A percentile compares a stretch with the other conserved stretches of the same genome.
These are phyloP conservation scores for Gilbertella persicaria DNA, from an alignment of 371 early-diverging fungal species.

Conservation along the genomic window DNA sequence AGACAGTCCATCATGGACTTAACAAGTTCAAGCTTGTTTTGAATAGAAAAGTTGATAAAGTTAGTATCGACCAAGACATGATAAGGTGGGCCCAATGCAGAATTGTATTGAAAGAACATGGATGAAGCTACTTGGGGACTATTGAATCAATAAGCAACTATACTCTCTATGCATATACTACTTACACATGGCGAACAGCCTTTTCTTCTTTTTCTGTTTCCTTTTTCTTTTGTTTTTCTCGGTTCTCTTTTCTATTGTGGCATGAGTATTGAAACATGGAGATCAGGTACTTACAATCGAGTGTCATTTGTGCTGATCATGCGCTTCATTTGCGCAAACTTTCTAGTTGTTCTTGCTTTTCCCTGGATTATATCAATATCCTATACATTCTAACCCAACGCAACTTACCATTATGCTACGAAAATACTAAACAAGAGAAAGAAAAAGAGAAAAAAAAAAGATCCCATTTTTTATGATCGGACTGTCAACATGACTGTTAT, in stretches of 20 bases:
- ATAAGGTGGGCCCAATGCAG: conserved; percentile 98
- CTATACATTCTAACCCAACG: no score
- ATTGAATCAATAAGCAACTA: conserved; percentile 4
- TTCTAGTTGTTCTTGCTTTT: conserved; percentile 89
- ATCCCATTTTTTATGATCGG: not conserved
- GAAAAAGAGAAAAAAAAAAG: not conserved
- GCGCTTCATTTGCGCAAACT: conserved; percentile 93
- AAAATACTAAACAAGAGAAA: not conserved
- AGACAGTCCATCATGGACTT: conserved; percentile 99
- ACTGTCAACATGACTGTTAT: not conserved
- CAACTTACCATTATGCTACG: not conserved
- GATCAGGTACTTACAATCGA: conserved; percentile 69
- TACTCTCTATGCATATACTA: not conserved
- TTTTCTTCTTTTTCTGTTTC: conserved; percentile 70
- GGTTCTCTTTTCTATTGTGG: conserved; percentile 67
- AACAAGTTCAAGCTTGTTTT: conserved; percentile 97
- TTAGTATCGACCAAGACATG: conserved; percentile 99
- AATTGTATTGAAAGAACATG: conserved; percentile 97
- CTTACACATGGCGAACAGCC: conserved; percentile 81
- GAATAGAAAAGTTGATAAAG: conserved; percentile 99
- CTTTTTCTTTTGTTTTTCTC: conserved; percentile 76
- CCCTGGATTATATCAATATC: no score
- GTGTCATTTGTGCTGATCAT: conserved; percentile 89
- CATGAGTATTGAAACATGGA: not conserved
- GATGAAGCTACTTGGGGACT: conserved; percentile 92